Evolutionary conservation across 768 basidiomycete genomes (phyloP).

Genomic region (Grammothele lineata): DNA sequence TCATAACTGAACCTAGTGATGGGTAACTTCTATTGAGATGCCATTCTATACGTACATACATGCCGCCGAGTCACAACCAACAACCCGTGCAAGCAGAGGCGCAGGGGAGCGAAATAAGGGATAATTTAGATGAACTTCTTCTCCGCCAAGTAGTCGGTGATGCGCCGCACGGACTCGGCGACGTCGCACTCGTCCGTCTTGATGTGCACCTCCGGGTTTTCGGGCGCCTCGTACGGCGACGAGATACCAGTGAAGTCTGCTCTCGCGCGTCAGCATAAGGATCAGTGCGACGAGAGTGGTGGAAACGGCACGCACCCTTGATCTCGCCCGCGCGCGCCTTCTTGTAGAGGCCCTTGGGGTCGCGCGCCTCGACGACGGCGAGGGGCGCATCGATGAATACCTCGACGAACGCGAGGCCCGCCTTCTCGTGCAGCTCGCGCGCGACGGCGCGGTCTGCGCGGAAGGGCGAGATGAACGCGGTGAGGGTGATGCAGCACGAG

Average conservation of each 20-base stretch:
- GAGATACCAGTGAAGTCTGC: conserved; percentile 97
- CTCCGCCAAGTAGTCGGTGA: conserved; percentile 72
- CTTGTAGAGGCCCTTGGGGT: conserved; percentile 97
- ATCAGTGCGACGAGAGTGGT: background rate
- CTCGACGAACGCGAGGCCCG: conserved; percentile 81
- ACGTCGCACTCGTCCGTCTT: conserved; percentile 81
- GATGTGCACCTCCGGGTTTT: conserved; percentile 85
- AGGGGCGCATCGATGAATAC: conserved; percentile 95
- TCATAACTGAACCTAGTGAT: no score
- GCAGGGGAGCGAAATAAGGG: background rate
- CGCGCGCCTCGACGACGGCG: conserved; percentile 80
- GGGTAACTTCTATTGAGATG: no score
- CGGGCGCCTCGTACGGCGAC: conserved; percentile 92
- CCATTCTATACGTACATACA: no score
- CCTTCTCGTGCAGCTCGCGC: conserved; percentile 73
- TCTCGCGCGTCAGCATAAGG: background rate
- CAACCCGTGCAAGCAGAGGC: no score
- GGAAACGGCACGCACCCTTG: conserved; percentile 57
- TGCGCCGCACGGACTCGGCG: conserved; percentile 68
- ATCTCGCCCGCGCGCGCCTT: conserved; percentile 95
- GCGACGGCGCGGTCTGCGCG: conserved; percentile 78
- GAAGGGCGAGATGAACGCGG: conserved; percentile 99
- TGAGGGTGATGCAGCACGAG: conserved; percentile 78
- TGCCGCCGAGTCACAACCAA: no score
- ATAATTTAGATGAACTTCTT: conserved; percentile 50